Evolutionary conservation across 1,139 yeast genomes (phyloP).

Genomic region (Kazachstania sp.): DNA sequence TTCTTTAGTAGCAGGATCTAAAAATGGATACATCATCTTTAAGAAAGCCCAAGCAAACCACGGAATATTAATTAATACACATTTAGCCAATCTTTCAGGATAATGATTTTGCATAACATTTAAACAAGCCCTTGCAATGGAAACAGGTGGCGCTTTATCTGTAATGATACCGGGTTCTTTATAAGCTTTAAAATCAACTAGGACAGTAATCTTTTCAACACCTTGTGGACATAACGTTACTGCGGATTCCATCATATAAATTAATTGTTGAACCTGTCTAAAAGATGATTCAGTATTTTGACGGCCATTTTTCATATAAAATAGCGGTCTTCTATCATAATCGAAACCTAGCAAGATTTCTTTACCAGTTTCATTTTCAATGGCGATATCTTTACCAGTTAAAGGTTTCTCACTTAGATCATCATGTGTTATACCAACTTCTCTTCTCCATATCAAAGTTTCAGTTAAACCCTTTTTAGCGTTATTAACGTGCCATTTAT

Average conservation of each 20-base stretch:
- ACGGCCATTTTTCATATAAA: constrained; percentile 81
- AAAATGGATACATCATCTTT: constrained; percentile 79
- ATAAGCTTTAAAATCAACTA: constrained; percentile 78
- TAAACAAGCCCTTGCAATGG: constrained; percentile 64
- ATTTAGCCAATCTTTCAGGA: constrained; percentile 85
- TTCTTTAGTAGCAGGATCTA: constrained; percentile 84
- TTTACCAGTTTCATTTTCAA: constrained; percentile 82
- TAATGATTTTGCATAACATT: constrained; percentile 85
- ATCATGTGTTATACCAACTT: constrained; percentile 68
- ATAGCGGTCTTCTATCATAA: constrained; percentile 73
- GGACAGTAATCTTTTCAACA: constrained; percentile 78
- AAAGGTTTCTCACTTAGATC: constrained; percentile 34
- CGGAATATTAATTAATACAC: constrained; percentile 80
- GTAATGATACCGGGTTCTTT: constrained; percentile 36
- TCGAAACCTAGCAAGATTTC: constrained; percentile 82
- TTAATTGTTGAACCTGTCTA: constrained; percentile 85
- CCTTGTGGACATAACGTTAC: constrained; percentile 92
- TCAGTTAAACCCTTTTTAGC: constrained; percentile 67
- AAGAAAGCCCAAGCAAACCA: constrained; percentile 82
- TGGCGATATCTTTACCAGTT: constrained; percentile 51
- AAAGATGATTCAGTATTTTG: constrained; percentile 83
- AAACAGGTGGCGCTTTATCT: constrained; percentile 32
- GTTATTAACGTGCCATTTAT: constrained; percentile 72
- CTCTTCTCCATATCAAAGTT: constrained; percentile 82
- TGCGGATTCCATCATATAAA: constrained; percentile 79